phyloP scores from a whole-genome alignment of 2,329 filamentous ascomycete genomes.

The Cladosporium sp. region DNA sequence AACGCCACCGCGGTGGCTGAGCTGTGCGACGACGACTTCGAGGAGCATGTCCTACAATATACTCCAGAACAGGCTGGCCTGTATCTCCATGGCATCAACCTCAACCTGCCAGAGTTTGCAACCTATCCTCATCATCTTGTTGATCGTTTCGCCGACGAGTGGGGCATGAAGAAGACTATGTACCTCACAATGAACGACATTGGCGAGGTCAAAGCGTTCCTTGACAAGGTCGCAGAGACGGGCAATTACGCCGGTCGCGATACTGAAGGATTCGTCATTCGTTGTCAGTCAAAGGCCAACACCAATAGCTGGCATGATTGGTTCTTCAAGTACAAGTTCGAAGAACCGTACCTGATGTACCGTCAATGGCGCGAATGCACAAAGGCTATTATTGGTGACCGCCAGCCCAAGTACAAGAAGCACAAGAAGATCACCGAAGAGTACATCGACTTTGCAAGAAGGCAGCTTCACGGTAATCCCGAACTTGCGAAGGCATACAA shows the following conservation, averaged over 20 bases:
- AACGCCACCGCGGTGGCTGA: slow-evolving; percentile 96
- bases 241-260: slow-evolving; percentile 87
- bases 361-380: slow-evolving; percentile 98
- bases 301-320: slow-evolving; percentile 68
- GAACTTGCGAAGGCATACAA: slow-evolving; percentile 68
- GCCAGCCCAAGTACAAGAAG: slow-evolving; percentile 74
- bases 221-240: slow-evolving; percentile 80
- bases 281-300: slow-evolving; percentile 63
- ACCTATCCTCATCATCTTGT: slow-evolving; percentile 82
- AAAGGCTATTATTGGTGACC: slow-evolving; percentile 76
- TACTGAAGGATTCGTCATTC: slow-evolving; percentile 93
- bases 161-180: slow-evolving; percentile 90
- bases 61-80: slow-evolving; percentile 76
- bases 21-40: slow-evolving; percentile 91
- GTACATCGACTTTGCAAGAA: slow-evolving; percentile 77
- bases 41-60: slow-evolving; percentile 95
- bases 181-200: slow-evolving; percentile 74
- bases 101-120: slow-evolving; percentile 87
- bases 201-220: slow-evolving; percentile 68
- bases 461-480: slow-evolving; percentile 65
- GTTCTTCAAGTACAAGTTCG: slow-evolving; percentile 99
- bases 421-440: slow-evolving; percentile 86
- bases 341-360: slow-evolving; percentile 98
- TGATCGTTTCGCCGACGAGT: slow-evolving; percentile 81
- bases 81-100: slow-evolving; percentile 93